These are phyloP conservation scores for Candida dubliniensis DNA, from an alignment of 1,139 yeast species.

Conservation along the genomic window DNA sequence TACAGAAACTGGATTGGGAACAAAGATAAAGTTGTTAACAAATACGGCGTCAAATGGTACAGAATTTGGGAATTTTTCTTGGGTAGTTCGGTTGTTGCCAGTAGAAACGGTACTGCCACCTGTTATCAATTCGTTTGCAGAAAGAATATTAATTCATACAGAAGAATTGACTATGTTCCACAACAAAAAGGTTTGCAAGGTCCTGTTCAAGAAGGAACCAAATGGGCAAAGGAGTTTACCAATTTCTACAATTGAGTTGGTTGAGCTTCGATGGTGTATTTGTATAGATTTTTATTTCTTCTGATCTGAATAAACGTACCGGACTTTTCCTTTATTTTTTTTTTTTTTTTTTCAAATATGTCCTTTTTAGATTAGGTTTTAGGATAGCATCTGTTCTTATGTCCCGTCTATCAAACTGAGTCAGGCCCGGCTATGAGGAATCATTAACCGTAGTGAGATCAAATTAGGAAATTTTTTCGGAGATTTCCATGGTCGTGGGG, in stretches of 20 bases:
- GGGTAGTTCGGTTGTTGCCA: conserved; percentile 75
- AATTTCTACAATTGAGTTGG: conserved; percentile 10
- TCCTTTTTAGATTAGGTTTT: too few species aligned
- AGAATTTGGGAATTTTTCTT: conserved; percentile 93
- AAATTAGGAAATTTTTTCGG: conserved; percentile 3
- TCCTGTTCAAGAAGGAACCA: conserved; percentile 53
- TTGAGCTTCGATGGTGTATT: background rate
- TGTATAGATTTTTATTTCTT: background rate
- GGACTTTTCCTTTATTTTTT: too few species aligned
- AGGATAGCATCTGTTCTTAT: too few species aligned
- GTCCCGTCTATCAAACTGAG: too few species aligned
- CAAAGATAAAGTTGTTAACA: conserved; percentile 71
- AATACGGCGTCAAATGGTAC: conserved; percentile 88
- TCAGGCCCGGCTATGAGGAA: background rate
- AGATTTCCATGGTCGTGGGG: background rate
- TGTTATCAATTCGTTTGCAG: conserved; percentile 90
- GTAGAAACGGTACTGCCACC: conserved; percentile 93
- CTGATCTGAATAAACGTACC: background rate
- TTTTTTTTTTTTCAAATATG: too few species aligned
- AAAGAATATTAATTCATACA: conserved; percentile 83
- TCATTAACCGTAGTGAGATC: background rate
- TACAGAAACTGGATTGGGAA: conserved; percentile 92
- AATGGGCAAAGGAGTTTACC: conserved; percentile 35
- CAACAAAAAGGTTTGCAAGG: conserved; percentile 72
- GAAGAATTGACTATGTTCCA: conserved; percentile 81